Conservation (phyloP, 331 rosid species). For the Telfairia occidentalis region DNA sequence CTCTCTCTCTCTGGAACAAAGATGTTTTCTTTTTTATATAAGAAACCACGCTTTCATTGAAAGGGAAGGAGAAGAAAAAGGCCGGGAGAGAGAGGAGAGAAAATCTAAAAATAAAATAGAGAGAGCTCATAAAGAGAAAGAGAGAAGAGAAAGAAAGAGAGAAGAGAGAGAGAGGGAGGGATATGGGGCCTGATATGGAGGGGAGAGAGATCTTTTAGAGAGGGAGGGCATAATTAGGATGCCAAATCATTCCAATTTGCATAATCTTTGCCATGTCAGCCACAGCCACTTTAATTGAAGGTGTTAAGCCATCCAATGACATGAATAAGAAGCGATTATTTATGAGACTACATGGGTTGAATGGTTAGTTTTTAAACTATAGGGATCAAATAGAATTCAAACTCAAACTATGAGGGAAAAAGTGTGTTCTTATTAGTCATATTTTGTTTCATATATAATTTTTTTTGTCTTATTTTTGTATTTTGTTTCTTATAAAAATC, state of each 20-base stretch:
- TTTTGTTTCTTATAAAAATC: background rate
- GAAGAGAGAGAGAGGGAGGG: background rate
- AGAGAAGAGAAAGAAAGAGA: background rate
- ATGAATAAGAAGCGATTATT: background rate
- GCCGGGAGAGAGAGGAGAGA: background rate
- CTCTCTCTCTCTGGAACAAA: no score
- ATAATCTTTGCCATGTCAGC: background rate
- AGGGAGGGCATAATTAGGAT: background rate
- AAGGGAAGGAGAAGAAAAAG: no score
- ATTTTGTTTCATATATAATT: background rate
- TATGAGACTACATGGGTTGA: background rate
- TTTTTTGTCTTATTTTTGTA: background rate
- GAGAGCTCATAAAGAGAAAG: background rate
- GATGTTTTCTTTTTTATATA: no score
- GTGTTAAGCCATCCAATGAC: background rate
- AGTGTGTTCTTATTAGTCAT: background rate
- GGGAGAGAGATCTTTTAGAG: background rate
- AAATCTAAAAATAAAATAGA: background rate
- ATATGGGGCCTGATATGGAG: background rate
- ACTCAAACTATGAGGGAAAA: background rate
- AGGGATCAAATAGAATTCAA: background rate
- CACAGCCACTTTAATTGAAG: background rate
- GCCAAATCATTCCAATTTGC: background rate
- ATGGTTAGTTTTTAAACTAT: background rate
- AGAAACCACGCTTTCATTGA: no score